phyloP scores from a whole-genome alignment of 2,329 filamentous ascomycete species.

The Eutypella sp. region DNA sequence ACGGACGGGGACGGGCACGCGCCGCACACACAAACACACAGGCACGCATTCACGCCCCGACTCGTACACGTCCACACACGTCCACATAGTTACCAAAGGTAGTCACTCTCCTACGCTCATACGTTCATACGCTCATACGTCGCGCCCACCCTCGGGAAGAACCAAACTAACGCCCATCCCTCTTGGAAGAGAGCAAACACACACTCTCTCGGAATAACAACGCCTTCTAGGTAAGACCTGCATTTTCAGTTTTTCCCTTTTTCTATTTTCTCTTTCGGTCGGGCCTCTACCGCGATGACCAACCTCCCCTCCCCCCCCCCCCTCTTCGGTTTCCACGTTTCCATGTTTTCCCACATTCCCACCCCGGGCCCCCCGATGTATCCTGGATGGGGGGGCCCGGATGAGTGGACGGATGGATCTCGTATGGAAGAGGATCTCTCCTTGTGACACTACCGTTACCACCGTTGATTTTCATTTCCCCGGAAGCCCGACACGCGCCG shows the following conservation, averaged over 20 bases:
- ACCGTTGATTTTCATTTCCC: background rate
- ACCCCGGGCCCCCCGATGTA: slow-evolving; percentile 25
- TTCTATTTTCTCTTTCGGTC: slow-evolving; percentile 3
- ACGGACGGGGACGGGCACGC: too few species aligned
- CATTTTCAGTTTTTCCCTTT: slow-evolving; percentile 18
- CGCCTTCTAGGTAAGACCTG: slow-evolving; percentile 31
- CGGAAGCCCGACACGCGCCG: background rate
- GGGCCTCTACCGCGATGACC: slow-evolving; percentile 6
- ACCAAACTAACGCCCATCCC: slow-evolving; percentile 11
- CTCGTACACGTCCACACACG: background rate
- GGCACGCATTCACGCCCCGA: too few species aligned
- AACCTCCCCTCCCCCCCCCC: too few species aligned
- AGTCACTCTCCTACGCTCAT: too few species aligned
- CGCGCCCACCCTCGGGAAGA: slow-evolving; percentile 1
- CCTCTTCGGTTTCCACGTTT: too few species aligned
- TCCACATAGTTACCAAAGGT: too few species aligned
- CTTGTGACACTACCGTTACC: slow-evolving; percentile 1
- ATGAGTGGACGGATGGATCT: too few species aligned
- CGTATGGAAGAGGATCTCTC: background rate
- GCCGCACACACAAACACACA: too few species aligned
- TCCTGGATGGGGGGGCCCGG: too few species aligned
- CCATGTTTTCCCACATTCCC: slow-evolving; percentile 24
- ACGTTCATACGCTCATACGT: too few species aligned
- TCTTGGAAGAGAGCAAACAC: background rate
- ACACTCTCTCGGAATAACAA: slow-evolving; percentile 3